A percentile compares a stretch with the other conserved stretches of the same genome.
These are phyloP conservation scores for Leccinum boreale DNA, from an alignment of 768 basidiomycete genomes.

Conservation along the genomic window DNA sequence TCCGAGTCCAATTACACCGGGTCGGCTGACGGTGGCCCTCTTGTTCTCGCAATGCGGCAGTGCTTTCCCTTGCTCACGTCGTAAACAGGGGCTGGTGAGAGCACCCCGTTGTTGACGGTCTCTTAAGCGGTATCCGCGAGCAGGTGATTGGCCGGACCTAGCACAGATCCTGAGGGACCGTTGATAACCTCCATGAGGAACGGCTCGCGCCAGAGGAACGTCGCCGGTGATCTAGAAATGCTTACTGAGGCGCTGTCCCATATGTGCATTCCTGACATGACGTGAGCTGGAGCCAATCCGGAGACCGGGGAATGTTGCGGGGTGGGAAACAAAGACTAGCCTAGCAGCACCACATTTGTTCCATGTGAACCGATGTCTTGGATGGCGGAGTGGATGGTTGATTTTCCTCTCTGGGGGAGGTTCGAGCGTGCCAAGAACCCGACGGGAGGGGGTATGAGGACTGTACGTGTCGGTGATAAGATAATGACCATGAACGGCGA, in stretches of 20 bases:
- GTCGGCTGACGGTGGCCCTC: neutral
- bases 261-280: constrained; percentile 18
- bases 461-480: constrained; percentile 5
- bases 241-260: constrained; percentile 18
- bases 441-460: neutral
- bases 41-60: neutral
- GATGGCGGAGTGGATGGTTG: neutral
- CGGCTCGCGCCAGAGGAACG: constrained; percentile 16
- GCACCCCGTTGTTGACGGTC: neutral
- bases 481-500: neutral
- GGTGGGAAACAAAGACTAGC: constrained; percentile 22
- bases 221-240: constrained; percentile 22
- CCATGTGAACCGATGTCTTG: neutral
- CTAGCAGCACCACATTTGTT: neutral
- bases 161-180: neutral
- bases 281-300: neutral
- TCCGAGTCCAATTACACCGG: neutral
- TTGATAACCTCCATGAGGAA: constrained; percentile 21
- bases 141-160: neutral
- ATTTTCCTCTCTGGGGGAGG: constrained; percentile 11
- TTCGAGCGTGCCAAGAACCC: constrained; percentile 15
- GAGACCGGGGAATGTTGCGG: constrained; percentile 19
- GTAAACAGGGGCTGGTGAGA: constrained; percentile 20
- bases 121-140: neutral
- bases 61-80: constrained; percentile 5